phyloP scores from a whole-genome alignment of 306 rosid species.

The Coriaria nepalensis region DNA sequence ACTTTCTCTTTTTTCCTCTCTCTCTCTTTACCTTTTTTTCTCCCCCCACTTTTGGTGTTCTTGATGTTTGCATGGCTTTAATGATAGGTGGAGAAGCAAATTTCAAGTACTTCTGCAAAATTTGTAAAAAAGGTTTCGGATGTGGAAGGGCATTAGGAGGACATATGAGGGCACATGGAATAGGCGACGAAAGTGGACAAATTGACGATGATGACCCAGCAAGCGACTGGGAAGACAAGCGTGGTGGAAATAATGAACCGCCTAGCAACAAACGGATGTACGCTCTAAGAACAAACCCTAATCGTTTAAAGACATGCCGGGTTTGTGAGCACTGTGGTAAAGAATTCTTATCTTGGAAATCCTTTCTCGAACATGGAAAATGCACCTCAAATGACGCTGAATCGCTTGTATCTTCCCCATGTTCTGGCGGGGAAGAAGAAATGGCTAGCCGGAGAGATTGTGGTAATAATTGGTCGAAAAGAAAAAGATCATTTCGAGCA shows the following conservation, averaged over 20 bases:
- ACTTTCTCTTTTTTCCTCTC: conserved; percentile 6
- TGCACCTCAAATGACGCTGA: conserved; percentile 56
- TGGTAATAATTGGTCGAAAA: conserved; percentile 49
- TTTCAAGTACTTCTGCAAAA: conserved; percentile 80
- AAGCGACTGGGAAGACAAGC: conserved; percentile 65
- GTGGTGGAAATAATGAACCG: conserved; percentile 21
- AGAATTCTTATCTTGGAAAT: conserved; percentile 71
- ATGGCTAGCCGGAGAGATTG: conserved; percentile 21
- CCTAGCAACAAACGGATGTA: conserved; percentile 68
- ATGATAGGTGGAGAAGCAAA: conserved; percentile 43
- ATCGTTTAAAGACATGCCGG: conserved; percentile 59
- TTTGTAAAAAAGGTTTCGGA: conserved; percentile 83
- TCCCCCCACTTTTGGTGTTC: no score
- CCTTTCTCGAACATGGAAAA: conserved; percentile 83
- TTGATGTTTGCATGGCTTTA: conserved; percentile 42
- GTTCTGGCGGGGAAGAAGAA: conserved; percentile 29
- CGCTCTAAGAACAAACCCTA: conserved; percentile 74
- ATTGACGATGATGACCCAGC: conserved; percentile 56
- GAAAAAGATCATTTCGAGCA: conserved; percentile 59
- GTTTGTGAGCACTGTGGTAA: conserved; percentile 77
- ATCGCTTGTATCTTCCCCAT: conserved; percentile 44
- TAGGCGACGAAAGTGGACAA: conserved; percentile 38
- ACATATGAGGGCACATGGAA: conserved; percentile 98
- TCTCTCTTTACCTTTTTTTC: background rate
- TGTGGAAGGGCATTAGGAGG: conserved; percentile 95